Base-by-base conservation (phyloP, 2,329 filamentous ascomycete species). In the Sporothrix brunneoviolacea region DNA sequence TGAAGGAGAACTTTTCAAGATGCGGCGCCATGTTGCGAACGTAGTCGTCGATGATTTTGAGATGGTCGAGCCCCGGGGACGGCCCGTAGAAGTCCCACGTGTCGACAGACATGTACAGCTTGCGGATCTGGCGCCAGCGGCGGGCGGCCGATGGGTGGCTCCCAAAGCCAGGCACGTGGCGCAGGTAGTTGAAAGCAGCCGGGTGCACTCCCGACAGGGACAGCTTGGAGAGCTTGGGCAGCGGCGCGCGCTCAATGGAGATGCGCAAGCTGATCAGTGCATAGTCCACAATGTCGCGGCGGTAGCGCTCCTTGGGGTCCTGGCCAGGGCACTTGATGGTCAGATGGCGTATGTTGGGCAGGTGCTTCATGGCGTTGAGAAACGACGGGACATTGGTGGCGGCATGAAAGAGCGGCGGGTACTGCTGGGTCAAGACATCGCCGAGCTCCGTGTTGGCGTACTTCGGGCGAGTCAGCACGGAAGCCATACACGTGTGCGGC, bases 381-480 rank as follows among this genome's bases (percentile, higher is more conserved):
- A 95, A 95, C 35, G 87, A 86, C 5, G 86, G 80, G 7, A 94
- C 84, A 62, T 95, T 93, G 54, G 88, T 91, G 8, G 90, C 87
- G 7, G 89, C 87, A 62, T 95, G 90, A 69, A 95, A 95, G 3
- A 95, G 71, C 6, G 90, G 88, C 47, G 88, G 88, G 61, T 94
- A 95, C 68, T 95, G 89, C 63, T 88, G 82, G 13, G 88, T 87
- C 54, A 95, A 75, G 52, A 94, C 77, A 62, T 91, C 85, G 54
- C 84, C 89, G 61, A 93, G 80, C 60, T 88, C 86, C 59, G 79
- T 76, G 64, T 83, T 87, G 58, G 85, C 87, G 65, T 94, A 94
- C 68, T 88, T 91, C 46, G 85, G 86, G 48, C 82, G 73, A 56
- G 78, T 74, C 58, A 82, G 69, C 40, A 74, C 79, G 49, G 74